Evolutionary conservation across 163 green algal genomes (phyloP), one percentile per base, ranked within the genome.

Genomic region (Trebouxia gelatinosa): DNA sequence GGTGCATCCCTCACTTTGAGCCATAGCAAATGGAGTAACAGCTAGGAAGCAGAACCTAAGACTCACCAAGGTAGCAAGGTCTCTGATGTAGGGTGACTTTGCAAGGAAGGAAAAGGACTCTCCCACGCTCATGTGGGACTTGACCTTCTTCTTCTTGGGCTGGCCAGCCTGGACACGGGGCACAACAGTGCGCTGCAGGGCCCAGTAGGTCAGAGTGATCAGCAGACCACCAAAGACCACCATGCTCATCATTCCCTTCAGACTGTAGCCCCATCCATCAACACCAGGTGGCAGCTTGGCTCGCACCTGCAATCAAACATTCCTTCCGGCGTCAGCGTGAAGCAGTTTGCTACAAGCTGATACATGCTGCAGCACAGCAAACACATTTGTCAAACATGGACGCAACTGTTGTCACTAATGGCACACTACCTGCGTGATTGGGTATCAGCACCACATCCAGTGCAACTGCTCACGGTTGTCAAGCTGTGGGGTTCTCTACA

Each of bases 161-260:
- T 93, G 80, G 50, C 65, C 79, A 75, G 67, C 83, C 65, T 78
- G 43, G 16, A 83, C 78, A 19, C 68, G 75, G 28, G 93, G 91
- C 72, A 98, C 89, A n/a, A 98, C 90, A 7, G 85, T 86, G 78
- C 89, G 86, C 82, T 98, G 89, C 75, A 98, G 88, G 67, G 80
- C 90, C 75, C 82, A 97, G 88, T 97, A 98, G 75, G 95, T 94
- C 21, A 37, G 65, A 0, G 65, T 81, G 80, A 99, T 97, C 72
- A 97, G 74, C 5, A 97, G 37, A 67, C 96, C 96, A 35, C 90
- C 88, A 29, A 93, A 85, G 9, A 98, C 95, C 26, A 99, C 96
- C 91, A 99, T 97, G 83, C 87, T 87, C 96, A 99, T 99, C 82
- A 99, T 91, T 79, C 95, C 94, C 81, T 93, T 94, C 75, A 99